Evolutionary conservation across 176 grass and related monocot species (phyloP), one percentile per base, ranked within the genome.

Genomic region (Lolium multiflorum): DNA sequence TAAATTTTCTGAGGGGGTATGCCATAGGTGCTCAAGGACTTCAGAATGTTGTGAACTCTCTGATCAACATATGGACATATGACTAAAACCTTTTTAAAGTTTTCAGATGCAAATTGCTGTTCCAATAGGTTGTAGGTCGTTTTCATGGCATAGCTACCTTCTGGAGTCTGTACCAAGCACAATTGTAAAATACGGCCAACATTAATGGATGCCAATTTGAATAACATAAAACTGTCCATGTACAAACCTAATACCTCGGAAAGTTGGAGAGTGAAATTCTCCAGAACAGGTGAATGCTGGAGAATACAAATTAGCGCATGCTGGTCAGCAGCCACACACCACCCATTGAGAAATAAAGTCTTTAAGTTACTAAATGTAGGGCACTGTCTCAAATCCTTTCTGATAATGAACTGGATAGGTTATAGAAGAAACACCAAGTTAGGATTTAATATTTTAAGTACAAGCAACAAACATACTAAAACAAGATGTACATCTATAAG

Each of bases 351-450:
- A 65, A 71, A 56, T 28, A 79, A 35, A 15, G 50, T 79, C 63
- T 47, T 58, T 7, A 78, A 25, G 2, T 71, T 79, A 12, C 9
- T 79, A 71, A 86, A 86, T 58, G 75, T 70, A 15, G 75, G 84
- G 38, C 63, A 85, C 14, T n/a, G 12, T 57, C 50, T 57, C 37
- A 76, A 79, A 78, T 79, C 84, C 63, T 35, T 70, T 49, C 9
- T 48, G 17, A 79, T 11, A 49, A 72, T 15, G 38, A 49, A 49
- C 76, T 86, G 64, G 0, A 78, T 21, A 85, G 2, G 10, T 41
- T 56, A 9, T 15, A 62, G 10, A 20, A 59, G 31, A 18, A 77
- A 59, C 31, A 59, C 5, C 17, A 76, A 67, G 11, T 18, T 38
- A 38, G 26, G 64, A 67, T 38, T 38, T 38, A 67, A 67, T 17